phyloP scores from a whole-genome alignment of 2,329 filamentous ascomycete species.

The Nothophaeocryptopus gaeumannii region DNA sequence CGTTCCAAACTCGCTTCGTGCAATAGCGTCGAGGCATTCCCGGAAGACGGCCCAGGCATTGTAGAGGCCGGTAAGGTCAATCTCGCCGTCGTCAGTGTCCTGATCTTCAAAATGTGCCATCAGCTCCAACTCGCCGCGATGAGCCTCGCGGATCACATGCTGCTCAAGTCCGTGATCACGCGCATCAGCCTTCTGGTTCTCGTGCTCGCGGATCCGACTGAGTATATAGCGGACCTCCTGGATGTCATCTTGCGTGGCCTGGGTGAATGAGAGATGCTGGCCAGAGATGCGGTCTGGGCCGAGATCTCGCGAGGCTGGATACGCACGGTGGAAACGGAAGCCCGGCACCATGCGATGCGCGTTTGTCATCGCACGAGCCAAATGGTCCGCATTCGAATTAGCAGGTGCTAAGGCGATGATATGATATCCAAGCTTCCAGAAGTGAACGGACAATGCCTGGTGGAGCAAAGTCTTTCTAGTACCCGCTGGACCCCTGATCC shows the following conservation, averaged over 20 bases:
- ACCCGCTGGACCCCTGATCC: constrained; percentile 16
- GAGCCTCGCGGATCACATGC: not conserved
- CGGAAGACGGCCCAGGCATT: not conserved
- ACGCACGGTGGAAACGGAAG: not conserved
- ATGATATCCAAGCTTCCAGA: constrained; percentile 16
- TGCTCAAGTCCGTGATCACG: not conserved
- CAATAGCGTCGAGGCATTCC: not conserved
- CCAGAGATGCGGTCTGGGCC: not conserved
- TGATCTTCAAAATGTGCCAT: no score
- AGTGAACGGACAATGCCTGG: constrained; percentile 20
- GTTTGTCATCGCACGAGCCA: not conserved
- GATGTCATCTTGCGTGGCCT: no score
- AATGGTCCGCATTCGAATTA: constrained; percentile 18
- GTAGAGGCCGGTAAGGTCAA: not conserved
- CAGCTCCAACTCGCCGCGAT: not conserved
- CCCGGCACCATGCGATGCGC: not conserved
- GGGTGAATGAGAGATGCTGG: no score
- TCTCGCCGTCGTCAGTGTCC: not conserved
- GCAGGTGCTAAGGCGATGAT: constrained; percentile 17
- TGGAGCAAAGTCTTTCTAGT: constrained; percentile 23
- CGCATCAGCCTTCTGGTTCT: not conserved
- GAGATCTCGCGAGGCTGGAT: not conserved
- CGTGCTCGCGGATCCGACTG: not conserved
- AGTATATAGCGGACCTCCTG: not conserved
- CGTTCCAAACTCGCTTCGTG: not conserved